These are phyloP conservation scores for Tympanopsis confertula DNA, from an alignment of 2,329 filamentous ascomycete species.

Conservation along the genomic window DNA sequence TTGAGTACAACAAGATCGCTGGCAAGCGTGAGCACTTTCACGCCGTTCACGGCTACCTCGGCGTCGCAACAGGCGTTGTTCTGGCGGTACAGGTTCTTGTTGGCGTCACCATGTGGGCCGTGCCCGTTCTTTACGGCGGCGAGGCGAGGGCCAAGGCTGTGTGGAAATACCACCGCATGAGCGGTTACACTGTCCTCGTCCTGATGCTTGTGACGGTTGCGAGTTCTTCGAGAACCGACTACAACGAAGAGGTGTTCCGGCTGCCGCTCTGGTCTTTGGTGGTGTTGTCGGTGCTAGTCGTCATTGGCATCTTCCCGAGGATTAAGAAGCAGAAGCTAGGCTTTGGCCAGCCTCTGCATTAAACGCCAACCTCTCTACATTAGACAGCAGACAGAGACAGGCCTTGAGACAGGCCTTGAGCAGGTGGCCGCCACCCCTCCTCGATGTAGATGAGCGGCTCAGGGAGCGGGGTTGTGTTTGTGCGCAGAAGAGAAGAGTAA, in stretches of 20 bases:
- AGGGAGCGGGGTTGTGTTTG: too few relatives aligned
- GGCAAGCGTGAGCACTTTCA: constrained; percentile 63
- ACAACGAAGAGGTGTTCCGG: constrained; percentile 54
- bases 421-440: too few relatives aligned
- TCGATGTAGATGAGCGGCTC: too few relatives aligned
- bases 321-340: constrained; percentile 78
- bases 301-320: constrained; percentile 64
- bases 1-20: constrained; percentile 74
- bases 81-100: constrained; percentile 64
- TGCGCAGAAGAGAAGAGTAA: too few relatives aligned
- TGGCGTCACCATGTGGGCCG: constrained; percentile 73
- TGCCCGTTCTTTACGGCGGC: constrained; percentile 65
- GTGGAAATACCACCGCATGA: constrained; percentile 79
- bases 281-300: constrained; percentile 50
- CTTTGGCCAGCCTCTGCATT: constrained; percentile 28
- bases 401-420: not conserved
- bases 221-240: constrained; percentile 67
- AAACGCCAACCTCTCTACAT: constrained; percentile 51
- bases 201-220: constrained; percentile 64
- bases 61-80: constrained; percentile 61
- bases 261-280: constrained; percentile 69
- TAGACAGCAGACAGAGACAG: not conserved
- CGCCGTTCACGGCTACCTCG: constrained; percentile 71
- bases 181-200: constrained; percentile 63
- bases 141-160: constrained; percentile 68